Base-by-base conservation (phyloP, 768 basidiomycete genomes). In the Agrocybe praecox region DNA sequence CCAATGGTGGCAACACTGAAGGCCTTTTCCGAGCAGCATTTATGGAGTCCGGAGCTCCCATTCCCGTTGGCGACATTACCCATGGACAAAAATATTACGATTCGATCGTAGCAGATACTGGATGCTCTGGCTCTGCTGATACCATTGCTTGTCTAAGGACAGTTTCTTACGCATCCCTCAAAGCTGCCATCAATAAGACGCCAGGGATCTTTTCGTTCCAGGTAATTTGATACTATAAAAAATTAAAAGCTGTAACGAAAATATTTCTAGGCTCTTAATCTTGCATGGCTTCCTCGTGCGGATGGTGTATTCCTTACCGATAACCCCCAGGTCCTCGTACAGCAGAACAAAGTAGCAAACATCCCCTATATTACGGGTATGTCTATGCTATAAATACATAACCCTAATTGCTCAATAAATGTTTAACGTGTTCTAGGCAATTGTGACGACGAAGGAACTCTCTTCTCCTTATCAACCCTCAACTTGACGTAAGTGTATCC, bases 381-480 rank as follows among this genome's bases (percentile, higher is more conserved):
- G 42, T 21, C n/a, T 29, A 40, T 40, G 36, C 36, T n/a, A n/a
- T n/a, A n/a, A n/a, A n/a, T n/a, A n/a, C 36, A 15, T n/a, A 40
- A 17, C 2, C 1, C 17, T 29, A 26, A 46, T 32, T 15, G 14
- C 11, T 49, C 33, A 11, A 18, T 6, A 5, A 2, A 22, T 29
- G 4, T 9, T 44, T 3, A 53, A 12, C 32, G 19, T 29, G 17
- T 40, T 7, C 5, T 48, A 76, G 82, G 82, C 17, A 77, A 85
- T 58, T 81, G 79, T 60, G 84, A 86, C 49, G 86, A 87, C 52
- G 86, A 88, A 64, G 86, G 85, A 6, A 83, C 85, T 11, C 40
- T 63, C 1, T 63, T 63, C 36, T 63, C 62, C 18, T 49, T 63
- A 29, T 43, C 58, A 6, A 57, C 45, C 10, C 21, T 55, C n/a